phyloP scores from a whole-genome alignment of 495 filamentous ascomycete genomes.

The Cenococcum geophilum region DNA sequence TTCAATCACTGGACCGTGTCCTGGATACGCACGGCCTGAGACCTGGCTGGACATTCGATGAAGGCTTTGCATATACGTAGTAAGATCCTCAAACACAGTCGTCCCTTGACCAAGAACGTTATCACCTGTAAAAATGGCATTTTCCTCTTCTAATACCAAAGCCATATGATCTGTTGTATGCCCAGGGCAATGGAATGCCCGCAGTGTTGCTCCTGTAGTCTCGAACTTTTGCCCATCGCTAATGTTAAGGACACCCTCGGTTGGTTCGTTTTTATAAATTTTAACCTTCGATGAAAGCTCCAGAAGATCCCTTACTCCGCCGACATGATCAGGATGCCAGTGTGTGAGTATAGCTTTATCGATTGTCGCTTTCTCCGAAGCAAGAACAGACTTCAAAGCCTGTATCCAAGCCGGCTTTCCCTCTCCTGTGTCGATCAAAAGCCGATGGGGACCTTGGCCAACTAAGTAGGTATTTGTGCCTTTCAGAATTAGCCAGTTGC shows the following conservation, averaged over 20 bases:
- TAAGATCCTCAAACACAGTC: slow-evolving; percentile 81
- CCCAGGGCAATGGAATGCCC: slow-evolving; percentile 71
- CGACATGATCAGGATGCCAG: slow-evolving; percentile 82
- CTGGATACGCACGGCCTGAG: slow-evolving; percentile 72
- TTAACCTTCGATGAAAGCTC: slow-evolving; percentile 52
- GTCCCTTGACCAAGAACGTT: slow-evolving; percentile 94
- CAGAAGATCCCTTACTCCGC: slow-evolving; percentile 63
- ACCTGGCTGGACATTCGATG: slow-evolving; percentile 62
- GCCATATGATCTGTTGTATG: slow-evolving; percentile 84
- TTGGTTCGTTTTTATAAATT: slow-evolving; percentile 49
- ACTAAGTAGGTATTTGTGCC: slow-evolving; percentile 44
- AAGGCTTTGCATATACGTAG: slow-evolving; percentile 65
- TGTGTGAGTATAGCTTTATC: slow-evolving; percentile 70
- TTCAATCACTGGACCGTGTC: slow-evolving; percentile 71
- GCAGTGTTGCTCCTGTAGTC: slow-evolving; percentile 70
- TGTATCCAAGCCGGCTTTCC: slow-evolving; percentile 47
- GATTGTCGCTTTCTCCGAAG: slow-evolving; percentile 59
- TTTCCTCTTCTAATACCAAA: slow-evolving; percentile 55
- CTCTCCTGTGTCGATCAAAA: slow-evolving; percentile 41
- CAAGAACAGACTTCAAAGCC: slow-evolving; percentile 55
- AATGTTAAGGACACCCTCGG: slow-evolving; percentile 37
- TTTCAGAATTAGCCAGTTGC: slow-evolving; percentile 6
- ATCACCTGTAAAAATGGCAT: slow-evolving; percentile 89
- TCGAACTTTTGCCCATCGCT: slow-evolving; percentile 64
- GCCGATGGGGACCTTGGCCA: slow-evolving; percentile 32